These are phyloP conservation scores for Cordyceps javanica DNA, from an alignment of 2,329 filamentous ascomycete genomes.

Conservation along the genomic window DNA sequence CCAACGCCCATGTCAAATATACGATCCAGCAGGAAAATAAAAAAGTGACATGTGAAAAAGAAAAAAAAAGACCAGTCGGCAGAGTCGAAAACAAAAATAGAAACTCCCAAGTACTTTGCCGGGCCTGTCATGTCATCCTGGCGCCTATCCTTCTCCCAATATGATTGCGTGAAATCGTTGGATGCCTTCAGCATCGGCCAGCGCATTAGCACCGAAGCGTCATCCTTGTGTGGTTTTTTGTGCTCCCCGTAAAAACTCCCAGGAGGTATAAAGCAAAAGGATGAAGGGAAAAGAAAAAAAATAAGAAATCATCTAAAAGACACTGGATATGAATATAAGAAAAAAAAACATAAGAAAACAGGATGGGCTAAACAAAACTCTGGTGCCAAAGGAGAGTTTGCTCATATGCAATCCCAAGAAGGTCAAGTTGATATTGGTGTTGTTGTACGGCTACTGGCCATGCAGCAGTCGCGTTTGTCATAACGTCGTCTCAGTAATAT, in stretches of 20 bases:
- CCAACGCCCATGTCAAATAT: not conserved
- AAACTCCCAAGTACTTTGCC: not conserved
- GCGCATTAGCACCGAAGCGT: constrained; percentile 11
- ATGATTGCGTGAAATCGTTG: constrained; percentile 5
- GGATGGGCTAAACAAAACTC: constrained; percentile 10
- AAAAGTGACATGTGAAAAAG: not conserved
- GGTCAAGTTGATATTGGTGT: constrained; percentile 6
- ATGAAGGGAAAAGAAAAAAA: too few relatives aligned
- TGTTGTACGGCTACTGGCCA: constrained; percentile 3
- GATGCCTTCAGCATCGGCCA: constrained; percentile 9
- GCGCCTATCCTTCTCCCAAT: constrained; percentile 3
- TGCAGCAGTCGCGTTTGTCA: constrained; percentile 8
- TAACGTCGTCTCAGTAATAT: constrained; percentile 5
- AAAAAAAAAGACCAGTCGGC: not conserved
- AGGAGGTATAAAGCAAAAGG: constrained; percentile 7
- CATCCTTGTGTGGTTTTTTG: constrained; percentile 4
- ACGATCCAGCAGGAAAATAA: not conserved
- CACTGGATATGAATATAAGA: not conserved
- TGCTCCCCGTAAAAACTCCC: constrained; percentile 7
- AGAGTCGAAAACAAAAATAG: not conserved
- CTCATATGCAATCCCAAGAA: constrained; percentile 12
- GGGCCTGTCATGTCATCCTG: not conserved
- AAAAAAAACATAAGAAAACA: constrained; percentile 3
- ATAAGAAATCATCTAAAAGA: constrained; percentile 1
- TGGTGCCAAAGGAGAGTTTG: constrained; percentile 10